Conservation (phyloP, 805 yeast genomes). For the Nakazawaea wickerhamii region DNA sequence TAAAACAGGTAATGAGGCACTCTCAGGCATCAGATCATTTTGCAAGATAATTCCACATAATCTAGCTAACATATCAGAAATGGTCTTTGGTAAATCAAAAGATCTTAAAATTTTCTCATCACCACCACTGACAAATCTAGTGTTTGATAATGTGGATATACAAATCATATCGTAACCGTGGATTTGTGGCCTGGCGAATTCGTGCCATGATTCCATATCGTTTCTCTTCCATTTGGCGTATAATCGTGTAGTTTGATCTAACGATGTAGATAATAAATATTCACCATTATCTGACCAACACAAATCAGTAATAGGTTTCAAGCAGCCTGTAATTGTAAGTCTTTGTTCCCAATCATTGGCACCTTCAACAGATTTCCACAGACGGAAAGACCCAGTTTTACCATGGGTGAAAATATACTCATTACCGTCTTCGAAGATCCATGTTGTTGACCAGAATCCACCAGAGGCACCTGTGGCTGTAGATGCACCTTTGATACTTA, state of each 20-base stretch:
- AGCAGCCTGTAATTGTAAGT: constrained; percentile 72
- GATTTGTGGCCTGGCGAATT: constrained; percentile 94
- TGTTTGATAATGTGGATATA: constrained; percentile 50
- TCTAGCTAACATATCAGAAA: constrained; percentile 53
- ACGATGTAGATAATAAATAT: constrained; percentile 69
- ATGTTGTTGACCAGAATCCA: constrained; percentile 58
- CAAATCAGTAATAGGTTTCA: constrained; percentile 67
- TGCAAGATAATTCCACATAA: constrained; percentile 40
- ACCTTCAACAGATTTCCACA: constrained; percentile 45
- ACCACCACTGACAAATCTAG: constrained; percentile 84
- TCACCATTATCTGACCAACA: constrained; percentile 68
- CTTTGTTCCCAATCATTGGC: constrained; percentile 37
- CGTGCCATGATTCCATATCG: constrained; percentile 61
- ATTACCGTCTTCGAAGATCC: constrained; percentile 48
- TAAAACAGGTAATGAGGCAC: constrained; percentile 87
- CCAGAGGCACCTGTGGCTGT: constrained; percentile 95
- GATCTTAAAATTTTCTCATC: constrained; percentile 91
- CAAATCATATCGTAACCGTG: constrained; percentile 97
- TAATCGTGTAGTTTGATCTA: constrained; percentile 91
- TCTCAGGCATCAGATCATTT: constrained; percentile 55
- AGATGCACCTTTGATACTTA: constrained; percentile 93
- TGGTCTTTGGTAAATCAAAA: constrained; percentile 81
- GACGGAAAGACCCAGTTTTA: constrained; percentile 88
- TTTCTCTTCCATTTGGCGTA: constrained; percentile 56
- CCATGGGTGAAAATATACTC: constrained; percentile 74